Evolutionary conservation across 345 rosid genomes (phyloP), one percentile per base, ranked within the genome.

Genomic region (Arabis alpina): DNA sequence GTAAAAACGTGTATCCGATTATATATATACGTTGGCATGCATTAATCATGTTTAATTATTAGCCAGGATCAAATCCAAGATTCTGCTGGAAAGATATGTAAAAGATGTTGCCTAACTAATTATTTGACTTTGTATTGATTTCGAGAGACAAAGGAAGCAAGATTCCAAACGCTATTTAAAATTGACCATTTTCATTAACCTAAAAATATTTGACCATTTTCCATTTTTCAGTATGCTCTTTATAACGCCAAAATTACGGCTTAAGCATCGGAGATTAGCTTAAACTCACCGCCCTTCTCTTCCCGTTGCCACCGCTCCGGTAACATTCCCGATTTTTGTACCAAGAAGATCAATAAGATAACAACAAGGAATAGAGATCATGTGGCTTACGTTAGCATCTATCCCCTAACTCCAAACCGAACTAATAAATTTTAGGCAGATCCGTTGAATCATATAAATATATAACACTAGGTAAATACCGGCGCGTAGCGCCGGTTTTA

Each of bases 281-380:
- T 52, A 27, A 51, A 51, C 30, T 43, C 55, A 59, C 55, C 67
- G 41, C 5, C 55, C 39, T 19, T 30, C 47, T 51, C 40, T 43
- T 34, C 54, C 72, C 60, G 25, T 50, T 74, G 77, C 60, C 73
- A 50, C 61, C 68, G 24, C 55, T 60, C 61, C 66, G 54, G 66
- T 58, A 41, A 64, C 57, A 9, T 12, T 40, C 63, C 27, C 2
- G 32, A 19, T 50, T 5, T 54, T 25, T 47, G 19, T 2, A 5
- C 62, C 40, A 32, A 51, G 12, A 47, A 16, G 3, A 24, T 10
- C 15, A 27, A 15, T 9, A 11, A 36, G 44, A 15, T 25, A 55
- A 43, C 36, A 27, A 50, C 40, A 36, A 43, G 47, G 40, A 64
- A 28, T 28, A 64, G 58, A 54, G 19, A 27, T 63, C 42, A 16